phyloP scores from a whole-genome alignment of 2,329 filamentous ascomycete genomes.

The Aureobasidium pullulans region DNA sequence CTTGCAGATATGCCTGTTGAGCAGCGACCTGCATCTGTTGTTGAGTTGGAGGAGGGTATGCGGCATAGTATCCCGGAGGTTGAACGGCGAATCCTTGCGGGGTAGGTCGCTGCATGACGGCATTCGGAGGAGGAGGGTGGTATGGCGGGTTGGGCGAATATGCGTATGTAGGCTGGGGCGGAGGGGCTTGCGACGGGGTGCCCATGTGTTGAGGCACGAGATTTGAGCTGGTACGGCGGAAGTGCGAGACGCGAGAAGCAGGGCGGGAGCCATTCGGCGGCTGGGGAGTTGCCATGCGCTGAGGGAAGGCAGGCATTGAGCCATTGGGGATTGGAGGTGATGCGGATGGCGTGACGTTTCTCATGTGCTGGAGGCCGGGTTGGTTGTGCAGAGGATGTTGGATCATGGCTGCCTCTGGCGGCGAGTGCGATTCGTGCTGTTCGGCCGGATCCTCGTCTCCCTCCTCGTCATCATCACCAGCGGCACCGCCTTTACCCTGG shows the following conservation, averaged over 20 bases:
- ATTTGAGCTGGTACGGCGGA: slow-evolving; percentile 66
- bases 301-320: slow-evolving; percentile 52
- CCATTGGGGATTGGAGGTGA: slow-evolving; percentile 83
- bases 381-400: slow-evolving; percentile 43
- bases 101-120: slow-evolving; percentile 39
- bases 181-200: slow-evolving; percentile 48
- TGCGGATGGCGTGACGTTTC: slow-evolving; percentile 73
- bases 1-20: slow-evolving; percentile 62
- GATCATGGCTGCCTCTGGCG: slow-evolving; percentile 53
- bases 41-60: slow-evolving; percentile 28
- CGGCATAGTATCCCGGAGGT: slow-evolving; percentile 19
- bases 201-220: slow-evolving; percentile 53
- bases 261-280: slow-evolving; percentile 68
- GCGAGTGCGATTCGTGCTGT: slow-evolving; percentile 47
- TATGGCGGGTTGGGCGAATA: slow-evolving; percentile 85
- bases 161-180: slow-evolving; percentile 55
- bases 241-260: slow-evolving; percentile 66
- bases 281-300: slow-evolving; percentile 74
- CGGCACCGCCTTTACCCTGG: slow-evolving; percentile 59
- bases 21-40: slow-evolving; percentile 43
- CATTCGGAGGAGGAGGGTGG: slow-evolving; percentile 43
- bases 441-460: slow-evolving; percentile 40
- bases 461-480: slow-evolving; percentile 68
- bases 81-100: slow-evolving; percentile 18
- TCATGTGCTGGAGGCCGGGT: slow-evolving; percentile 68